Evolutionary conservation across 345 rosid genomes (phyloP), one percentile per base, ranked within the genome.

Genomic region (Cardamine resedifolia): DNA sequence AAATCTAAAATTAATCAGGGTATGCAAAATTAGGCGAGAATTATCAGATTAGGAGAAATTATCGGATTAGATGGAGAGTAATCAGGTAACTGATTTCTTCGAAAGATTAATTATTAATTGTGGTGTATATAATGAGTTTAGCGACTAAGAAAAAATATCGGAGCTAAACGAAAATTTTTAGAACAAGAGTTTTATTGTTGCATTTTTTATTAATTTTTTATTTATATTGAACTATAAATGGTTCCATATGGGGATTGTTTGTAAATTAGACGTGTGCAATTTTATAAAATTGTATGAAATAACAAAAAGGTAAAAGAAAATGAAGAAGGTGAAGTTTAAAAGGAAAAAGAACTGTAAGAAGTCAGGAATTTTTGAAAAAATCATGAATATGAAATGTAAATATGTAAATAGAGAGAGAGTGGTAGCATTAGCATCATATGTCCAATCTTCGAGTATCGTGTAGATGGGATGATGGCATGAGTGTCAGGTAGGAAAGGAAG

Each of bases 391-490:
- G 11, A 44, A 60, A 75, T 44, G 27, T 23, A 15, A 58, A 38
- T 16, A 12, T 7, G n/a, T n/a, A n/a, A 50, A 27, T 14, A 5
- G 7, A 72, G 70, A 20, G 61, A 28, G 24, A 23, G 24, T 23
- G 2, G 7, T 39, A 8, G 31, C n/a, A n/a, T n/a, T 60, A 69
- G 82, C 78, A 68, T 68, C 58, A 68, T 60, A 31, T 31, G 76
- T 26, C 87, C 78, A 50, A 60, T 34, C 58, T 61, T 28, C 10
- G 66, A 60, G 70, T 76, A 47, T 81, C 78, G 82, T 78, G 84
- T 76, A 70, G 84, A 82, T 72, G 52, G 78, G 79, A 75, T 68
- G 79, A 68, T 68, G 65, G 57, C 64, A 68, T 75, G 49, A 58
- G 75, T 30, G 62, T 57, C 66, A 60, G 68, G 74, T 77, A n/a